Evolutionary conservation across 352 stramenopile species (phyloP), one percentile per base, ranked within the genome.

Genomic region (Globisporangium emineosum): DNA sequence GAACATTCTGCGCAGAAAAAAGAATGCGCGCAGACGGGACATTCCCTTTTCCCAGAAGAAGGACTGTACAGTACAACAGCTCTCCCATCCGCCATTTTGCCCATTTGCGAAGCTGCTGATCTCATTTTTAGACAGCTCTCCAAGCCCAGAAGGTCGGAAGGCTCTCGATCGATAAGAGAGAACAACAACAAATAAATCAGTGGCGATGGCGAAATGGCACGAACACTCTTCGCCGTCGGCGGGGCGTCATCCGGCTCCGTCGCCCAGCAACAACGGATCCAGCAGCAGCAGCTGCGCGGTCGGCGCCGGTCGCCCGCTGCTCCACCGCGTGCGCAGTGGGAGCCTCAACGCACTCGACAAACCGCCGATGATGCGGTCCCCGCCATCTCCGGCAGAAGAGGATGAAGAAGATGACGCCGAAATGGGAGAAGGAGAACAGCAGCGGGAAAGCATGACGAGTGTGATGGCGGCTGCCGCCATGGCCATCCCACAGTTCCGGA

Each of bases 401-500:
- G 25, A 21, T 8, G 35, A 60, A 7, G 54, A 47, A 2, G 32
- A 37, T 30, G 49, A 57, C 23, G 32, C 40, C 42, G 33, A 56
- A 21, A 23, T 42, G 19, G 27, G 27, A 6, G 51, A 40, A 33
- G 30, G 43, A 40, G 29, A 17, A 13, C 19, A 33, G 8, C 29
- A 52, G n/a, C 54, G 43, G 12, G 21, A 23, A 10, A 37, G n/a
- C 35, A 64, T 42, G 29, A 54, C 59, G n/a, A 47, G 40, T 47
- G 40, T 47, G 5, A 51, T 64, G 17, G 23, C 21, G 29, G 21
- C 61, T 29, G 64, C 65, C 3, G 62, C 66, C 5, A 70, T 72
- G 68, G 66, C 69, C 2, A 81, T 86, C 53, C 80, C 83, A 15
- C 69, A 70, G 12, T 76, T 91, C 32, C 77, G 76, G 13, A 83